These are phyloP conservation scores for Paracoccidioides brasiliensis DNA, from an alignment of 2,329 filamentous ascomycete species.

Conservation along the genomic window DNA sequence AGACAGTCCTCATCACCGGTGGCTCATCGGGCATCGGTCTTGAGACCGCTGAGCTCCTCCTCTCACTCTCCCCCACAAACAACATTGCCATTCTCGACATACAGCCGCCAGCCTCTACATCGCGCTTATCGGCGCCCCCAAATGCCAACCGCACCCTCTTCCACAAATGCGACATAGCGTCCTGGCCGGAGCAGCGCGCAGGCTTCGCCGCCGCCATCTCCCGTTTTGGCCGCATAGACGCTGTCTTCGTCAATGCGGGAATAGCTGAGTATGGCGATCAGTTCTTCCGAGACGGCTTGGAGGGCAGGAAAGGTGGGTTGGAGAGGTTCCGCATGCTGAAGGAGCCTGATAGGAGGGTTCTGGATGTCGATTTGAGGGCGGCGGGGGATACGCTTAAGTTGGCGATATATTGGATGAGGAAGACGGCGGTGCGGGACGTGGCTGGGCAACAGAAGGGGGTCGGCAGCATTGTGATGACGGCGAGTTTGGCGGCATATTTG, in stretches of 20 bases:
- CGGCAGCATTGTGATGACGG: constrained; percentile 36
- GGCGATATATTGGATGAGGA: constrained; percentile 35
- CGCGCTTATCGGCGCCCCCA: constrained; percentile 15
- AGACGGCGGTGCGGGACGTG: constrained; percentile 16
- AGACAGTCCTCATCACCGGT: constrained; percentile 27
- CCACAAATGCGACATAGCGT: constrained; percentile 34
- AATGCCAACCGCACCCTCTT: constrained; percentile 17
- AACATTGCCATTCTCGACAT: constrained; percentile 32
- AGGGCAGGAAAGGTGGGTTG: constrained; percentile 19
- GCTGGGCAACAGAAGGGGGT: constrained; percentile 19
- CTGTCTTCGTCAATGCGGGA: constrained; percentile 39
- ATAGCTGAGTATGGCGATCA: constrained; percentile 37
- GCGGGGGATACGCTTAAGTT: constrained; percentile 36
- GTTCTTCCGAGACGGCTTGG: constrained; percentile 36
- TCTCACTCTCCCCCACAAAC: constrained; percentile 24
- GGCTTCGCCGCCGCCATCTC: constrained; percentile 31
- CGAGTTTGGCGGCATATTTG: constrained; percentile 38
- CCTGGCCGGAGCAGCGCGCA: constrained; percentile 33
- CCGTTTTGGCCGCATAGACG: constrained; percentile 33
- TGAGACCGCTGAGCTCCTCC: constrained; percentile 28
- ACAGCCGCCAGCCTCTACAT: constrained; percentile 21
- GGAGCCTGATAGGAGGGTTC: constrained; percentile 33
- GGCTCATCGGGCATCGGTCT: constrained; percentile 30
- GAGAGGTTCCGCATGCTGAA: constrained; percentile 19
- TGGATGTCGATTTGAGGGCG: constrained; percentile 36